phyloP scores from a whole-genome alignment of 306 rosid species.

The Astragalus membranaceus region DNA sequence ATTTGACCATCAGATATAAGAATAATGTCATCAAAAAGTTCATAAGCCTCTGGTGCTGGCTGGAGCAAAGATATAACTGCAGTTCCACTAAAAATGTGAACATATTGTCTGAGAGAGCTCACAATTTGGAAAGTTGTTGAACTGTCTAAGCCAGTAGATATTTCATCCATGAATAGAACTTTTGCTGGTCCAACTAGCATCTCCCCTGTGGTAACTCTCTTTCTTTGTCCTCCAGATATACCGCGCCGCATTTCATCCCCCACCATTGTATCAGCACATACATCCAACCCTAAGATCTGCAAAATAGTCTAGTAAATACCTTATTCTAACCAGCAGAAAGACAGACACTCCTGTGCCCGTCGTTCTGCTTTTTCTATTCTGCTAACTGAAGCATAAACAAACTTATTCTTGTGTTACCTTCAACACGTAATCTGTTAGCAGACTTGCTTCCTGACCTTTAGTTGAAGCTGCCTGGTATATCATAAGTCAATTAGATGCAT shows the following conservation, averaged over 20 bases:
- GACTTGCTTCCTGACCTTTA: slow-evolving; percentile 49
- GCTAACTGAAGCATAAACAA: background rate
- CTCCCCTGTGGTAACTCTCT: slow-evolving; percentile 74
- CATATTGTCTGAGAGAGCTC: slow-evolving; percentile 33
- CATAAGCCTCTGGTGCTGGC: slow-evolving; percentile 54
- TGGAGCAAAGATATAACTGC: slow-evolving; percentile 48
- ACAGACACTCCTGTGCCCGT: too few relatives aligned
- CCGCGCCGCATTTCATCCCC: slow-evolving; percentile 81
- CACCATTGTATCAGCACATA: slow-evolving; percentile 71
- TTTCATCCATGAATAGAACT: slow-evolving; percentile 55
- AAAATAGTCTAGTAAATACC: background rate
- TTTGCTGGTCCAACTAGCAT: slow-evolving; percentile 59
- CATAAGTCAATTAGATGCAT: background rate
- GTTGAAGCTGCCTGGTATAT: slow-evolving; percentile 30
- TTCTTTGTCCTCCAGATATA: slow-evolving; percentile 87
- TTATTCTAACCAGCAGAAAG: background rate
- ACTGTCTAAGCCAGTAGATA: slow-evolving; percentile 57
- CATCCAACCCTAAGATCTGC: slow-evolving; percentile 79
- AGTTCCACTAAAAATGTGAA: slow-evolving; percentile 44
- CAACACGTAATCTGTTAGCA: slow-evolving; percentile 61
- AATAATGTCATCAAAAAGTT: slow-evolving; percentile 50
- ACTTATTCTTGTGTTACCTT: slow-evolving; percentile 38
- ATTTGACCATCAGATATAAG: slow-evolving; percentile 50
- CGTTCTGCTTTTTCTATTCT: too few relatives aligned
- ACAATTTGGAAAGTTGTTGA: slow-evolving; percentile 58